These are phyloP conservation scores for Auricularia cornea DNA, from an alignment of 768 basidiomycete species.

Conservation along the genomic window DNA sequence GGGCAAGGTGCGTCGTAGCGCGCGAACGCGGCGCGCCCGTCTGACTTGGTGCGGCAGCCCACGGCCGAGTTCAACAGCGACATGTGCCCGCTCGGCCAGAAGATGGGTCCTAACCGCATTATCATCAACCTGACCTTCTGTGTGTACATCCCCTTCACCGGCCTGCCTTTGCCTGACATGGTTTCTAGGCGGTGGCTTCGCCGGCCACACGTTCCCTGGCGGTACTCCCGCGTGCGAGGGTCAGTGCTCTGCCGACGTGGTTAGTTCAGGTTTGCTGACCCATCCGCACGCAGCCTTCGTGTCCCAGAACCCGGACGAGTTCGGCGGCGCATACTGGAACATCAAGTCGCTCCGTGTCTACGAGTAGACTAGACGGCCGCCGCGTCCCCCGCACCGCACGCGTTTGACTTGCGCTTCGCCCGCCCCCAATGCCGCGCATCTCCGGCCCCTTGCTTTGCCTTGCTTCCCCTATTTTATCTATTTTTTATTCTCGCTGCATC, in stretches of 20 bases:
- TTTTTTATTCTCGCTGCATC: no score
- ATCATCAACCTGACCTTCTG: slow-evolving; percentile 66
- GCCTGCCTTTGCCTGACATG: no score
- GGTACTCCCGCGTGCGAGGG: slow-evolving; percentile 48
- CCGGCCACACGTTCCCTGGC: slow-evolving; percentile 37
- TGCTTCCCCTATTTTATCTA: no score
- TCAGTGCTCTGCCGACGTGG: slow-evolving; percentile 22
- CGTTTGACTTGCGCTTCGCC: background rate
- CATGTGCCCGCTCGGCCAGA: slow-evolving; percentile 34
- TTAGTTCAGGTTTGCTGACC: background rate
- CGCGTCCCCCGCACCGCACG: background rate
- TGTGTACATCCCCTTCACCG: no score
- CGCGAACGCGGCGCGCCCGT: background rate
- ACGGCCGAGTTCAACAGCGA: slow-evolving; percentile 16
- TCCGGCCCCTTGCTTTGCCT: background rate
- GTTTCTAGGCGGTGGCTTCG: slow-evolving; percentile 48
- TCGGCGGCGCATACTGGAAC: slow-evolving; percentile 63
- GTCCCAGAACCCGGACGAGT: slow-evolving; percentile 57
- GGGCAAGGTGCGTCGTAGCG: slow-evolving; percentile 28
- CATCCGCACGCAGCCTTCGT: slow-evolving; percentile 41
- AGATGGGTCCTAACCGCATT: slow-evolving; percentile 47
- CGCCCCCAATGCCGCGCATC: background rate
- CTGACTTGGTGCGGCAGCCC: background rate
- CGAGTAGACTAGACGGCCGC: slow-evolving; percentile 17
- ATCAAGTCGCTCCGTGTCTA: slow-evolving; percentile 53